Evolutionary conservation across 495 filamentous ascomycete species (phyloP), one percentile per base, ranked within the genome.

Genomic region (Delitschia confertaspora): DNA sequence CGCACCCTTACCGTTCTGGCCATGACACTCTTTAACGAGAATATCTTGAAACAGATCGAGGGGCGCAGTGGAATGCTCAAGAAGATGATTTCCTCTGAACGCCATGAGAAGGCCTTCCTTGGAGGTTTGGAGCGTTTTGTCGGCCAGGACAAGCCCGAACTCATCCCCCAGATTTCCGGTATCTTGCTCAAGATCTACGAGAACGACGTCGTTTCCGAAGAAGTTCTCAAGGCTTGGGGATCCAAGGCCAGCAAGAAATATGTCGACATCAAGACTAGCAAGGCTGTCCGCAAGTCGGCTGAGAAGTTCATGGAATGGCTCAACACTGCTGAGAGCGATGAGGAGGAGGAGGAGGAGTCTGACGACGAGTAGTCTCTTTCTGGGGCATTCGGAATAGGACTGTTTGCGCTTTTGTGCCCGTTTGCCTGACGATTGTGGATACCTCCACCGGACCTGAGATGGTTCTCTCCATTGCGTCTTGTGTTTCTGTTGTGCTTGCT

Each of bases 231-330:
- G 67, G 80, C 80, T 41, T 98, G 91, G 91, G 86, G 88, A 44
- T 70, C 74, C 54, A 93, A 89, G 73, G 86, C 88, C 23, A 93
- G 86, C 76, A 95, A 93, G 78, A 93, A 93, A 65, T 95, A 95
- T 60, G 86, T 95, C 60, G 91, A 96, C 55, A 60, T 89, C 25
- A 51, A 77, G 31, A 89, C 78, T 45, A 94, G 86, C 69, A 89
- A 86, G 73, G 94, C 94, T 73, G 84, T 96, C 55, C 84, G 87
- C 72, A 91, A 93, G 73, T 78, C 84, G 46, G 88, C 91, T 23
- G 83, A 89, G 72, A 79, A 82, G 35, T 95, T 98, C 77, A 72
- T 95, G 51, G 80, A 77, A 51, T 95, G 91, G 91, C 84, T 98
- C 25, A 75, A 85, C 57, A 86, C 77, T 57, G 93, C 91, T 36